Conservation (phyloP, 768 basidiomycete genomes). For the Lentinus brumalis region DNA sequence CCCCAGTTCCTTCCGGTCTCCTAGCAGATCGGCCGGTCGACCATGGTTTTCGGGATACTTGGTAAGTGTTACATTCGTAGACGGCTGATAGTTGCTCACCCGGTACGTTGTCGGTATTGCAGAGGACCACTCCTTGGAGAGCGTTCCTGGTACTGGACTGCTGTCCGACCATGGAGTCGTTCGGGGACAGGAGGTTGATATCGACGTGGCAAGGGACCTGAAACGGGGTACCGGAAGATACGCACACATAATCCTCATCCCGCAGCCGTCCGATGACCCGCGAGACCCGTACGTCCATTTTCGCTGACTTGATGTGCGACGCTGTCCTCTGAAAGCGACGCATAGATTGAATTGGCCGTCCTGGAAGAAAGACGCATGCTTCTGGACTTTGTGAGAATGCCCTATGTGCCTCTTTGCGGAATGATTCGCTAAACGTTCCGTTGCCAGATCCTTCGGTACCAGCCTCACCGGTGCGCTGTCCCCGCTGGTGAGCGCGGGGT, state of each 20-base stretch:
- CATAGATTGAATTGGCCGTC: conserved; percentile 41
- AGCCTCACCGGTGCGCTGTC: conserved; percentile 46
- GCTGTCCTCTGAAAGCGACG: background rate
- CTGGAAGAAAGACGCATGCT: conserved; percentile 49
- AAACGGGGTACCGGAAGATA: conserved; percentile 42
- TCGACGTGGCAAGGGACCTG: conserved; percentile 35
- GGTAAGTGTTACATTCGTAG: conserved; percentile 25
- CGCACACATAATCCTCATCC: conserved; percentile 42
- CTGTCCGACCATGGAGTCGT: conserved; percentile 42
- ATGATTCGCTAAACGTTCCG: background rate
- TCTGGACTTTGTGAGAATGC: conserved; percentile 42
- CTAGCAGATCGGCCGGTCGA: background rate
- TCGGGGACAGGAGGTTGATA: conserved; percentile 36
- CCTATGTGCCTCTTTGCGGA: background rate
- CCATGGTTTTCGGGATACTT: conserved; percentile 42
- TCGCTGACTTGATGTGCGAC: background rate
- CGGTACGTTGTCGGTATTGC: too few species aligned
- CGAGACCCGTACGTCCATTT: conserved; percentile 37
- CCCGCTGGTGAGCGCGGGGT: conserved; percentile 43
- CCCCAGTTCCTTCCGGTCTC: background rate
- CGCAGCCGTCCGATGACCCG: conserved; percentile 47
- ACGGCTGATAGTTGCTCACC: background rate
- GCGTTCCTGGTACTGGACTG: conserved; percentile 44
- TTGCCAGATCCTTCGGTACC: conserved; percentile 40
- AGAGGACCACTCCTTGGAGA: conserved; percentile 41